These are phyloP conservation scores for Trichophyton verrucosum DNA, from an alignment of 2,329 filamentous ascomycete genomes.

Conservation along the genomic window DNA sequence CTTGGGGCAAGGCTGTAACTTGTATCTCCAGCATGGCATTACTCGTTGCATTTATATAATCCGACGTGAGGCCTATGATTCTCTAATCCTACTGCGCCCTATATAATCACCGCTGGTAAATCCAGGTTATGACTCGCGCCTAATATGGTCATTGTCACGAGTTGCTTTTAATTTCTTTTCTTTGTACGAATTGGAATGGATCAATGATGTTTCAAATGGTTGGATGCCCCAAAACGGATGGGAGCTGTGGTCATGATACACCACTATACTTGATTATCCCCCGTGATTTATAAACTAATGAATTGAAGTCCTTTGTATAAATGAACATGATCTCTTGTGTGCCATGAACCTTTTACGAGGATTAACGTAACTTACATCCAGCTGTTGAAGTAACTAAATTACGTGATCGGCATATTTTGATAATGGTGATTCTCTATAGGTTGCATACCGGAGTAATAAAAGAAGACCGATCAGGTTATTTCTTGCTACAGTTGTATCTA, in stretches of 20 bases:
- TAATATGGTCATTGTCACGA: neutral
- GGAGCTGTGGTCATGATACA: neutral
- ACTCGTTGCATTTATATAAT: conserved; percentile 2
- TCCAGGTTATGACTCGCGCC: neutral
- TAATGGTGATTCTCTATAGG: no score
- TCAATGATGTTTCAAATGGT: neutral
- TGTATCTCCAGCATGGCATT: neutral
- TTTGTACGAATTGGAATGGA: neutral
- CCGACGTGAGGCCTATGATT: neutral
- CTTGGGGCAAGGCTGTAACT: neutral
- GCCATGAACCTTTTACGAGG: no score
- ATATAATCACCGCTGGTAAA: neutral
- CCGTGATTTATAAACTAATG: neutral
- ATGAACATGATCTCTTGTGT: neutral
- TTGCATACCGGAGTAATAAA: no score
- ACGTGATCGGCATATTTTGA: no score
- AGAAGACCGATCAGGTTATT: no score
- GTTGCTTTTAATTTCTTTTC: neutral
- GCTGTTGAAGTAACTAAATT: no score
- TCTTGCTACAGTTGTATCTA: no score
- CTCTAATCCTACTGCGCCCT: neutral
- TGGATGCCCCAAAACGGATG: neutral
- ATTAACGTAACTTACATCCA: no score
- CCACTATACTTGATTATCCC: neutral
- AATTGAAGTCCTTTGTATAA: neutral